A percentile compares a stretch with the other conserved stretches of the same genome.
phyloP scores from a whole-genome alignment of 768 basidiomycete genomes.

The Tricholoma hemisulphureum region DNA sequence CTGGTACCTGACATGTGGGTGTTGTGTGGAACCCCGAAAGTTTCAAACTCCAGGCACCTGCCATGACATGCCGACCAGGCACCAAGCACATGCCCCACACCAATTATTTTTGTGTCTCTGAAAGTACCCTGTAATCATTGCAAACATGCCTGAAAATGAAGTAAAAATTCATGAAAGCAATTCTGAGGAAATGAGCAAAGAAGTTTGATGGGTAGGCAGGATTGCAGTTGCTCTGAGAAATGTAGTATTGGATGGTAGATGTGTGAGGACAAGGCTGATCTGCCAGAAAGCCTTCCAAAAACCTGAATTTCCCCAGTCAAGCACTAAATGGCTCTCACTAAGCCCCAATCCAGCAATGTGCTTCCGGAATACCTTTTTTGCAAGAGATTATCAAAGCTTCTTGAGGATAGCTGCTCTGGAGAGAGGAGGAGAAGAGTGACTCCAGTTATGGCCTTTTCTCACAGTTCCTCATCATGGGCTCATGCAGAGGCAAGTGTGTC shows the following conservation, averaged over 20 bases:
- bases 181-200: too few relatives aligned
- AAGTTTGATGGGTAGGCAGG: background rate
- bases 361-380: constrained; percentile 13
- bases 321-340: constrained; percentile 26
- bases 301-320: constrained; percentile 18
- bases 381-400: too few relatives aligned
- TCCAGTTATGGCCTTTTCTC: constrained; percentile 12
- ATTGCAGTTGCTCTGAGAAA: constrained; percentile 21
- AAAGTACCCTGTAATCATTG: too few relatives aligned
- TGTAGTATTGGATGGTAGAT: constrained; percentile 13
- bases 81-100: too few relatives aligned
- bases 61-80: too few relatives aligned
- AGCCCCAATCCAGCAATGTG: constrained; percentile 23
- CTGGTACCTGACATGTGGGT: too few relatives aligned
- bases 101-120: too few relatives aligned
- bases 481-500: constrained; percentile 14
- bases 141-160: too few relatives aligned
- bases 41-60: too few relatives aligned
- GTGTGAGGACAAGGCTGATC: constrained; percentile 17
- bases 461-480: constrained; percentile 14
- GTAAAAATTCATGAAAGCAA: too few relatives aligned
- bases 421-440: constrained; percentile 14
- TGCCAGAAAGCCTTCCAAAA: constrained; percentile 23
- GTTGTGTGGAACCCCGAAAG: too few relatives aligned
- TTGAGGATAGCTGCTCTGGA: too few relatives aligned